Evolutionary conservation across 306 rosid genomes (phyloP), one percentile per base, ranked within the genome.

Genomic region (Hippophae tibetana): DNA sequence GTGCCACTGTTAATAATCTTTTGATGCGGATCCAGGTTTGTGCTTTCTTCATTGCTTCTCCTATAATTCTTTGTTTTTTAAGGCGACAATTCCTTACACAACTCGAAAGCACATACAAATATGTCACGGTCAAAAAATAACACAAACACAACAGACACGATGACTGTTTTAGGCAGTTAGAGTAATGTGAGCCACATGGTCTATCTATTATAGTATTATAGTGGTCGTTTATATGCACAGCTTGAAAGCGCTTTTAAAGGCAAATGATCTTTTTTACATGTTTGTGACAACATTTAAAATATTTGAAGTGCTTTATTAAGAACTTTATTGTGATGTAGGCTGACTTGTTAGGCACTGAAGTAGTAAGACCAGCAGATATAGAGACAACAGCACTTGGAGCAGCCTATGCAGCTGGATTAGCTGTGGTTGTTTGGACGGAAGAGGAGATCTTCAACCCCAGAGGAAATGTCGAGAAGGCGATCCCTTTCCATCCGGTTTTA

Each of bases 351-450:
- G 96, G 89, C 56, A 58, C 52, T 61, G 63, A 89, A 0, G 96
- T 92, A 70, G 57, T 85, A 65, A 81, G 96, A 73, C 99, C 99
- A 18, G 78, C 79, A 9, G 93, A 92, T 73, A 80, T 74, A 10
- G 99, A 92, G 79, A 92, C 96, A 13, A 92, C 99, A 14, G 96
- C 99, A 9, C 89, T 80, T 3, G 99, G 99, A 54, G 99, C 96
- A 58, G 99, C 95, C 12, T 92, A 78, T 74, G 99, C 99, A 56
- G 96, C 99, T 41, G 99, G 99, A 42, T 72, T 92, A 72, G 99
- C 88, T 1, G 75, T 61, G 14, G 98, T 96, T 52, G 45, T 92
- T 62, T 85, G 99, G 96, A 83, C 56, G 1, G 87, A 88, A 74
- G 80, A 78, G 11, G 73, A 62, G 48, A 41, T 88, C 44, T 88